A percentile compares a stretch with the other conserved stretches of the same genome.
Evolutionary conservation across 768 basidiomycete genomes (phyloP).

Genomic region (Mycena pura): DNA sequence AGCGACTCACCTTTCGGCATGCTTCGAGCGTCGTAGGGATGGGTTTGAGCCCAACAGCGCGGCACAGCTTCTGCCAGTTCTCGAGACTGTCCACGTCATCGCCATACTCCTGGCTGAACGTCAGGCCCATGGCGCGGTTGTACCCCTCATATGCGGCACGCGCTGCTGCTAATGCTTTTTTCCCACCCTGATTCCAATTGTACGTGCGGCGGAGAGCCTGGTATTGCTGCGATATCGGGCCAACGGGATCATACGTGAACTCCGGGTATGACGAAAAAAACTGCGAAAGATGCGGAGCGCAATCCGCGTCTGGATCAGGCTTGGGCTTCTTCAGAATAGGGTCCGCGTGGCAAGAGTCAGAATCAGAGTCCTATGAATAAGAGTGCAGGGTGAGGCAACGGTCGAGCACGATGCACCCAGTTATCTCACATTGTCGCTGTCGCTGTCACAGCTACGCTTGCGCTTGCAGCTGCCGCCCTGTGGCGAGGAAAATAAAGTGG

Average conservation of each 20-base stretch:
- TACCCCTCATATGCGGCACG: not conserved
- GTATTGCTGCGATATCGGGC: slow-evolving; percentile 16
- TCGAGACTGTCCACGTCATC: slow-evolving; percentile 8
- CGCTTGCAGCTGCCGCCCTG: no score
- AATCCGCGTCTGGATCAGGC: not conserved
- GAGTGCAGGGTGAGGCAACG: not conserved
- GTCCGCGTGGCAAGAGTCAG: not conserved
- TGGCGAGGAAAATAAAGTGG: no score
- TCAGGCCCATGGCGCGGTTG: not conserved
- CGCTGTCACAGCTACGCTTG: no score
- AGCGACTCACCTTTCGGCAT: slow-evolving; percentile 35
- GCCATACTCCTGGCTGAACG: slow-evolving; percentile 15
- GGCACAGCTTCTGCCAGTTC: slow-evolving; percentile 21
- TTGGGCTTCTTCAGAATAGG: slow-evolving; percentile 1
- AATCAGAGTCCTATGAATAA: not conserved
- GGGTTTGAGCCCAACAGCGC: not conserved
- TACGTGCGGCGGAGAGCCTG: not conserved
- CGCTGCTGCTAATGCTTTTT: no score
- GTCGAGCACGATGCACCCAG: not conserved
- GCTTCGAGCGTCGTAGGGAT: slow-evolving; percentile 30
- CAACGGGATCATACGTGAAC: slow-evolving; percentile 16
- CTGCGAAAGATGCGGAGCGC: slow-evolving; percentile 14
- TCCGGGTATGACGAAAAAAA: slow-evolving; percentile 15
- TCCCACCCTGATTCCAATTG: not conserved
- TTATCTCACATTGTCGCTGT: not conserved